phyloP scores from a whole-genome alignment of 257 asterid species.

The Schizonepeta tenuifolia region DNA sequence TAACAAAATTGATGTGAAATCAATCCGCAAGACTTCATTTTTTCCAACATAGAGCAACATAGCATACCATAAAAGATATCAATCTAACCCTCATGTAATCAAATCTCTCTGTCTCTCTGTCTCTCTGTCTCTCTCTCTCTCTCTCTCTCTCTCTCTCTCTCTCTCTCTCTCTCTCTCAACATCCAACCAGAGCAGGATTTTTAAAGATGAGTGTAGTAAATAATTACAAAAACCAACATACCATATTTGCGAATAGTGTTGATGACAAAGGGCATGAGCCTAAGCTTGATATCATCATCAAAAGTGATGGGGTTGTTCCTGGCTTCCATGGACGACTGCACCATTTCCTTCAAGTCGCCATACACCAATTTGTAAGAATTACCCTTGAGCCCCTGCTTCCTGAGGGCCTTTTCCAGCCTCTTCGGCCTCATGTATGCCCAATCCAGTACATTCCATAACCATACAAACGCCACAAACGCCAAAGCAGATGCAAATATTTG shows the following conservation, averaged over 20 bases:
- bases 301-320: constrained; percentile 42
- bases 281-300: constrained; percentile 43
- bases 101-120: no score
- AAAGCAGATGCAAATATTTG: constrained; percentile 2
- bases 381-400: constrained; percentile 39
- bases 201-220: background rate
- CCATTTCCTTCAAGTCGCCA: constrained; percentile 53
- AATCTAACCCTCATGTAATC: background rate
- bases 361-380: constrained; percentile 44
- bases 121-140: no score
- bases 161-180: background rate
- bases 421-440: background rate
- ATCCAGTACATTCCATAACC: constrained; percentile 2
- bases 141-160: background rate
- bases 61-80: background rate
- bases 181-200: background rate
- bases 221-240: constrained; percentile 2
- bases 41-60: background rate
- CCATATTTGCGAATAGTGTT: constrained; percentile 43
- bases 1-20: background rate
- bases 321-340: constrained; percentile 25
- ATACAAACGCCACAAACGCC: background rate
- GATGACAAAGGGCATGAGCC: constrained; percentile 29
- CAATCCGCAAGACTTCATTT: background rate
- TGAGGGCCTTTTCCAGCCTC: background rate